Evolutionary conservation across 1,284 basidiomycete species (phyloP).

Genomic region (Tylopilus sp.): DNA sequence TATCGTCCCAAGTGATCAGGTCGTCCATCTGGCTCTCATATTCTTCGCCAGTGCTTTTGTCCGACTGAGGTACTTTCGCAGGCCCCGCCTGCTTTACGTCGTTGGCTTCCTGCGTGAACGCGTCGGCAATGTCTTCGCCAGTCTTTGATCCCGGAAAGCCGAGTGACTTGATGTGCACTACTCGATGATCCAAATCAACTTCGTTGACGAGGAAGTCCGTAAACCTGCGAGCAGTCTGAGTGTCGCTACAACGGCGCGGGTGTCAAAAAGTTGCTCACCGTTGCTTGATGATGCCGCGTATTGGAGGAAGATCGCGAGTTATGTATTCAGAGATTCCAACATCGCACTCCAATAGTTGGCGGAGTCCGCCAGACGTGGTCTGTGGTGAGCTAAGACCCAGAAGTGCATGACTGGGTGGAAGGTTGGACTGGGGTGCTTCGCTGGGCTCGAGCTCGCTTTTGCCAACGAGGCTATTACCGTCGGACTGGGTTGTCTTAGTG

Average conservation of each 20-base stretch:
- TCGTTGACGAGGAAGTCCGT: constrained; percentile 94
- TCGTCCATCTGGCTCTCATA: constrained; percentile 12
- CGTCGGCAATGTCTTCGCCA: constrained; percentile 5
- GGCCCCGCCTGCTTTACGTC: constrained; percentile 3
- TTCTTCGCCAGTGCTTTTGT: constrained; percentile 4
- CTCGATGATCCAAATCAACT: constrained; percentile 74
- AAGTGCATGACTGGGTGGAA: constrained; percentile 70
- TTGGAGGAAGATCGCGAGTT: constrained; percentile 62
- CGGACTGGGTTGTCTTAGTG: constrained; percentile 42
- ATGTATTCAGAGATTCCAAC: constrained; percentile 92
- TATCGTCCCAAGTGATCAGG: constrained; percentile 59
- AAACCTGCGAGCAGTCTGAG: constrained; percentile 54
- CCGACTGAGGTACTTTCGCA: constrained; percentile 6
- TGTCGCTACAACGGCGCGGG: constrained; percentile 5
- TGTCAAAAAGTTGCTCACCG: constrained; percentile 53
- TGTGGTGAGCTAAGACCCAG: constrained; percentile 55
- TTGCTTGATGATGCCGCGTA: constrained; percentile 93
- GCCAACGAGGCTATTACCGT: constrained; percentile 7
- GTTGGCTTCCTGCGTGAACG: constrained; percentile 1
- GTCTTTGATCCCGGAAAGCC: constrained; percentile 55
- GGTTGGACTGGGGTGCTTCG: constrained; percentile 34
- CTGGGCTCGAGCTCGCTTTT: constrained; percentile 8
- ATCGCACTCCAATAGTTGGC: constrained; percentile 72
- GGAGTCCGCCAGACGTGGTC: constrained; percentile 42
- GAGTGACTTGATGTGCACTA: constrained; percentile 76